Percentiles rank a stretch among this genome's conserved stretches.
Conservation (phyloP, 2,329 filamentous ascomycete species). For the Gaeumannomyces sp. region DNA sequence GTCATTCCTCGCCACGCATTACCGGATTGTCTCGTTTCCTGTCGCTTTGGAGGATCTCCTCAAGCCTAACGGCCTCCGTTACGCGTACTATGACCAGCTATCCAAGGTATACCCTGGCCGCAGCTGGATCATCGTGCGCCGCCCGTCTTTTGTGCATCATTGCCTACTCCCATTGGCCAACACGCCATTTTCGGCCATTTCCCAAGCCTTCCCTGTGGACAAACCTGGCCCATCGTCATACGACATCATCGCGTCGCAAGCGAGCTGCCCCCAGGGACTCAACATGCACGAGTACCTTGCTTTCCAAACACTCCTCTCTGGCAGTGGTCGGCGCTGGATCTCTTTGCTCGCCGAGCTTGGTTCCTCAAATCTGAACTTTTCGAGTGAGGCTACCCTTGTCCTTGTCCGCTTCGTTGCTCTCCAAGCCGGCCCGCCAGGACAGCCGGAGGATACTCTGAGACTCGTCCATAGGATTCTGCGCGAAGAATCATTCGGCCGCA, state of each 20-base stretch:
- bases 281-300: conserved; percentile 47
- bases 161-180: conserved; percentile 32
- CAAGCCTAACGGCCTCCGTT: conserved; percentile 37
- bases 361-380: conserved; percentile 53
- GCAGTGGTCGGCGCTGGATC: conserved; percentile 41
- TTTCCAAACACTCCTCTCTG: conserved; percentile 41
- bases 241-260: conserved; percentile 43
- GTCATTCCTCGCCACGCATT: conserved; percentile 36
- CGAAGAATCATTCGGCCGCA: conserved; percentile 42
- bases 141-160: conserved; percentile 38
- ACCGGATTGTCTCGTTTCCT: conserved; percentile 33
- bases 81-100: conserved; percentile 40
- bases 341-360: conserved; percentile 39
- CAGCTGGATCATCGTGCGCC: conserved; percentile 11
- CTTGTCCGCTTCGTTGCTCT: conserved; percentile 46
- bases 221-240: conserved; percentile 45
- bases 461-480: conserved; percentile 41
- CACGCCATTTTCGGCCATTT: conserved; percentile 27
- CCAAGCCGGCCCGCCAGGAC: conserved; percentile 45
- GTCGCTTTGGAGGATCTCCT: conserved; percentile 34
- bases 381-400: conserved; percentile 40
- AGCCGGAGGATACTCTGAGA: conserved; percentile 22
- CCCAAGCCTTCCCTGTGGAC: conserved; percentile 23
- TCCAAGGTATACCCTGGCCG: conserved; percentile 32
- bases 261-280: conserved; percentile 38